Base-by-base conservation (phyloP, 2,329 filamentous ascomycete genomes). In the Aspergillus costaricaensis region DNA sequence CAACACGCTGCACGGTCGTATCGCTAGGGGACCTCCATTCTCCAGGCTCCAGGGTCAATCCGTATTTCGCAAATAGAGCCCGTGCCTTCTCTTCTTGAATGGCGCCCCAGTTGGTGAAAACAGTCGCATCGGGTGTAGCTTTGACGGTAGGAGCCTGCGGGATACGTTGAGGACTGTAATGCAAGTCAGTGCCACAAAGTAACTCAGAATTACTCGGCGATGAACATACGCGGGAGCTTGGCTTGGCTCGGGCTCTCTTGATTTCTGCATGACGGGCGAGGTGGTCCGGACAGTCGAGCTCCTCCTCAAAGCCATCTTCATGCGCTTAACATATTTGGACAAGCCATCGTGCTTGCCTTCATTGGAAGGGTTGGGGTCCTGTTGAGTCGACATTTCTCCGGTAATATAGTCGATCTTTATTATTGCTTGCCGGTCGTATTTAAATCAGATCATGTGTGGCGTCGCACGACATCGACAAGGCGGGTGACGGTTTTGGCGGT, bases 41-140 rank as follows among this genome's bases (percentile, higher is more conserved):
- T 36, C 72, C 72, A 9, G 76, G 73, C 43, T 79, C 77, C 19
- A 81, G 66, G 3, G 74, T 76, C 58, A 82, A 65, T 32, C 79
- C 79, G 61, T 82, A 81, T 64, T 80, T 81, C 62, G 77, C 77
- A 62, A 81, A 81, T 19, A 82, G 70, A 36, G 72, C 73, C 55
- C 77, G 77, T 21, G 79, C 76, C 64, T 75, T 79, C 47, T 77
- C 76, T 65, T 79, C 76, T 58, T 79, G 79, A 27, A 77, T 66
- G 27, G 70, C 64, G 58, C 73, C 73, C 71, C 75, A 78, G 59
- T 74, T 68, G 55, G 68, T 61, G 38, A 72, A 61, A 48, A 68
- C 62, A 48, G 65, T 67, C 30, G 68, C 65, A 36, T 66, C 57
- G 55, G 51, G 64, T 49, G 59, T 49, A 44, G 51, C 43, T 51